Percentiles rank a stretch among this genome's conserved stretches.
These are phyloP conservation scores for Penicillium aurantiogriseum DNA, from an alignment of 2,329 filamentous ascomycete genomes.

Conservation along the genomic window DNA sequence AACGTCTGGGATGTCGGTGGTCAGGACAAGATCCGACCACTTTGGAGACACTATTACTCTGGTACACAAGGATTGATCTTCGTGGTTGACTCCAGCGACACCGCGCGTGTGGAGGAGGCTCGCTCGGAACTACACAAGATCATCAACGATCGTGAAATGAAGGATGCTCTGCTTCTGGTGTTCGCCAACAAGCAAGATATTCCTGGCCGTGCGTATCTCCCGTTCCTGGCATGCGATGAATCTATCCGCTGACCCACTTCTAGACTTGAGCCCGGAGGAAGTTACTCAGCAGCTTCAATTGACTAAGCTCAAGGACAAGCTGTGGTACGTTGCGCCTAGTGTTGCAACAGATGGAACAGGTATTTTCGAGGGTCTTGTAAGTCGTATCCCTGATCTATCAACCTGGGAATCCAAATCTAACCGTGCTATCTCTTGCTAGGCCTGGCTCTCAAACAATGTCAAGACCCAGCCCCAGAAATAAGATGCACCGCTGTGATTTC, in stretches of 20 bases:
- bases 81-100: slow-evolving; percentile 94
- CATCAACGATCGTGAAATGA: slow-evolving; percentile 97
- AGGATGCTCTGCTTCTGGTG: slow-evolving; percentile 87
- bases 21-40: slow-evolving; percentile 95
- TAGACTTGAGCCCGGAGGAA: slow-evolving; percentile 76
- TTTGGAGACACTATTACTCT: slow-evolving; percentile 97
- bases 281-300: slow-evolving; percentile 76
- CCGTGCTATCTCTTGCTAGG: slow-evolving; percentile 37
- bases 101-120: slow-evolving; percentile 86
- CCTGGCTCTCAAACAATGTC: slow-evolving; percentile 82
- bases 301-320: slow-evolving; percentile 74
- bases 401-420: neutral
- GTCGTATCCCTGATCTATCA: slow-evolving; percentile 19
- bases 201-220: slow-evolving; percentile 61
- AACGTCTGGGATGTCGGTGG: slow-evolving; percentile 99
- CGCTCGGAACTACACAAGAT: slow-evolving; percentile 92
- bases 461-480: slow-evolving; percentile 55
- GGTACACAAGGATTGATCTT: slow-evolving; percentile 98
- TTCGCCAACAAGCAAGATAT: slow-evolving; percentile 99
- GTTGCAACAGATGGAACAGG: slow-evolving; percentile 80
- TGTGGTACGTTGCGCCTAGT: slow-evolving; percentile 82
- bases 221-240: neutral
- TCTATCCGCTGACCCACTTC: slow-evolving; percentile 17
- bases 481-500: slow-evolving; percentile 19
- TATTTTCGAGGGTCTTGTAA: slow-evolving; percentile 72